Conservation (phyloP, 495 filamentous ascomycete genomes). For the Letharia columbiana region DNA sequence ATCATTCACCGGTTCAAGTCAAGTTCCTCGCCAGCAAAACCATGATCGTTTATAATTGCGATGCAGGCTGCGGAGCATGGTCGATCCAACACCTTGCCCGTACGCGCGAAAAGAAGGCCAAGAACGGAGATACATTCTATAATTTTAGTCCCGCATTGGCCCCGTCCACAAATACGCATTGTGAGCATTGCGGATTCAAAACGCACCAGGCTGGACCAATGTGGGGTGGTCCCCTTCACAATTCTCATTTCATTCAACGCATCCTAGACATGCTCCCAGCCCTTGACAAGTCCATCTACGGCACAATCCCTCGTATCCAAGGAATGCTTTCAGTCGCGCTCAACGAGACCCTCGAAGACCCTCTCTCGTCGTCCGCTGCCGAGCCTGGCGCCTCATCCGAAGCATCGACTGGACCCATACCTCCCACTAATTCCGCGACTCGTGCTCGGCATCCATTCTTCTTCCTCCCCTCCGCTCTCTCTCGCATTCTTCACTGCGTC, state of each 20-base stretch:
- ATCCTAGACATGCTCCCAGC: constrained; percentile 61
- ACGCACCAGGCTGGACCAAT: constrained; percentile 87
- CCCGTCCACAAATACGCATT: constrained; percentile 51
- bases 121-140: constrained; percentile 60
- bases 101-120: constrained; percentile 53
- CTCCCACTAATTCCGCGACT: constrained; percentile 43
- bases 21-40: constrained; percentile 84
- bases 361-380: neutral
- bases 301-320: constrained; percentile 69
- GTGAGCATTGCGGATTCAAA: constrained; percentile 76
- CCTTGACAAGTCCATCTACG: constrained; percentile 56
- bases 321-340: constrained; percentile 86
- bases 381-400: constrained; percentile 22
- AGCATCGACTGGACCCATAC: constrained; percentile 23
- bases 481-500: constrained; percentile 66
- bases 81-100: constrained; percentile 63
- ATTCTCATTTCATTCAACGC: constrained; percentile 64
- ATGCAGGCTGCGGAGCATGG: constrained; percentile 83
- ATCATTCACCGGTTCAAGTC: constrained; percentile 67
- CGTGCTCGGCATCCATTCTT: constrained; percentile 75
- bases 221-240: constrained; percentile 88
- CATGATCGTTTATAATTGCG: constrained; percentile 89
- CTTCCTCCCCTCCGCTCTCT: constrained; percentile 62
- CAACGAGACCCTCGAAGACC: constrained; percentile 50
- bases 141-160: constrained; percentile 66